Percentiles rank a stretch among this genome's conserved stretches.
Conservation (phyloP, 192 early-diverging fungal species). For the Helicostylum pulchrum region DNA sequence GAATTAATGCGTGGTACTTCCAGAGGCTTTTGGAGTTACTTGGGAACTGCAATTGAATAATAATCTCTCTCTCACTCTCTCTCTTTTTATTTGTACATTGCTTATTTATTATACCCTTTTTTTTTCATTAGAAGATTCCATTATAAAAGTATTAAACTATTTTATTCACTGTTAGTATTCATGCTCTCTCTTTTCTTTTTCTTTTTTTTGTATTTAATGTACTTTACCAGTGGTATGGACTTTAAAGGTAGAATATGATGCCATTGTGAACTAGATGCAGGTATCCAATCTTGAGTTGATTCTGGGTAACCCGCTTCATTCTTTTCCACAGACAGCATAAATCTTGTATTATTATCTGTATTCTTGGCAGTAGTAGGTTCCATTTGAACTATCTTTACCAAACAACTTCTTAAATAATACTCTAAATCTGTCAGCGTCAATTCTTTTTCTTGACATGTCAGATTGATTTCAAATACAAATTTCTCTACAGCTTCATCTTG, state of each 20-base stretch:
- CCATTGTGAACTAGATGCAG: background rate
- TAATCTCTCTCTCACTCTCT: background rate
- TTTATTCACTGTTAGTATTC: background rate
- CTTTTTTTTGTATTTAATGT: background rate
- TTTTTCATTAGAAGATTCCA: constrained; percentile 2
- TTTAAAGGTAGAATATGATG: background rate
- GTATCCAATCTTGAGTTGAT: background rate
- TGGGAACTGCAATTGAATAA: constrained; percentile 17
- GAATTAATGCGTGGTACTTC: constrained; percentile 69
- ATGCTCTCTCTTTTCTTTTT: background rate
- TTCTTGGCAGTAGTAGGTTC: background rate
- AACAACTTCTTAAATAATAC: constrained; percentile 12
- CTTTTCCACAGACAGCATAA: background rate
- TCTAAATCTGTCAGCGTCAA: background rate
- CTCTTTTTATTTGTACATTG: background rate
- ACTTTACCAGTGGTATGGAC: background rate
- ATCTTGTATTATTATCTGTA: background rate
- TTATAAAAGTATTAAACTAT: constrained; percentile 1
- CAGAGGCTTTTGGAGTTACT: constrained; percentile 60
- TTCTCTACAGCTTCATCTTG: constrained; percentile 9
- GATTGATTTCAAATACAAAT: constrained; percentile 18
- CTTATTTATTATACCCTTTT: background rate
- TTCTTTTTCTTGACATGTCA: background rate
- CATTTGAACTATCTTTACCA: constrained; percentile 2
- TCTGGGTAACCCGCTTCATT: background rate